Conservation (phyloP, 495 filamentous ascomycete species). For the Xylaria scruposa region DNA sequence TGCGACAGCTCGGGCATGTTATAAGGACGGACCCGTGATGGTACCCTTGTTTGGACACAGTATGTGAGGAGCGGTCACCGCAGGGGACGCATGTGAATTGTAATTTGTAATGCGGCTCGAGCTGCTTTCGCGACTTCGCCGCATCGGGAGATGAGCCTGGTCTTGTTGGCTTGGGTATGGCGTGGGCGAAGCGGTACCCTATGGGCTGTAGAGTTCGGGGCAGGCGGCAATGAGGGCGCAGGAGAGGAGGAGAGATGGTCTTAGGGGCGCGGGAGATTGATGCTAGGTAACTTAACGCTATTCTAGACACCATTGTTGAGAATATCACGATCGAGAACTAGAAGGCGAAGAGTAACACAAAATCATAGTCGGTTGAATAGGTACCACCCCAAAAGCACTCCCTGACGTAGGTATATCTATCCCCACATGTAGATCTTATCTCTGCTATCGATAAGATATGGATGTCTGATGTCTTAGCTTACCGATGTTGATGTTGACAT, state of each 20-base stretch:
- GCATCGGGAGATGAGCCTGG: conserved; percentile 36
- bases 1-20: conserved; percentile 81
- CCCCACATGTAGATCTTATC: background rate
- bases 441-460: background rate
- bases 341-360: background rate
- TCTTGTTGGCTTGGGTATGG: conserved; percentile 45
- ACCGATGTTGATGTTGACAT: background rate
- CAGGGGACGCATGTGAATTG: conserved; percentile 95
- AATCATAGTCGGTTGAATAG: background rate
- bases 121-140: conserved; percentile 33
- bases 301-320: conserved; percentile 26
- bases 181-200: conserved; percentile 41
- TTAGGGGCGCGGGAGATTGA: conserved; percentile 22
- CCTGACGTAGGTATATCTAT: background rate
- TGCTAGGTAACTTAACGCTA: conserved; percentile 27
- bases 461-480: background rate
- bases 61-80: conserved; percentile 72
- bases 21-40: conserved; percentile 88
- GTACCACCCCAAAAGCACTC: background rate
- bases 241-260: conserved; percentile 24
- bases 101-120: conserved; percentile 77
- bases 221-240: conserved; percentile 29
- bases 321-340: background rate
- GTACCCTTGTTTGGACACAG: conserved; percentile 89
- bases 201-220: conserved; percentile 30